Conservation (phyloP, 306 rosid species). For the Castanea crenata region DNA sequence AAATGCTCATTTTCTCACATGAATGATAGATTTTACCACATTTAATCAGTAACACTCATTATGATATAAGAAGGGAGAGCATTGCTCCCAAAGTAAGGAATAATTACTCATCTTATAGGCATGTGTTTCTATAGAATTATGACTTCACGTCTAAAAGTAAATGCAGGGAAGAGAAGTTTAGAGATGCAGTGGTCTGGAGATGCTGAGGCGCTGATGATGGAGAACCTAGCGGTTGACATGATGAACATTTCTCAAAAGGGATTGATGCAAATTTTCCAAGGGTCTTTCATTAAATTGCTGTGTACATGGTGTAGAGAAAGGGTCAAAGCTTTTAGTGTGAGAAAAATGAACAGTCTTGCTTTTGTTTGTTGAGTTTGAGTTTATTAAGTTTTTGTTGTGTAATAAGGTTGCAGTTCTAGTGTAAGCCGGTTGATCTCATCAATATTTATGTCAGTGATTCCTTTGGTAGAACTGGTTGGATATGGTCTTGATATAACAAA, state of each 20-base stretch:
- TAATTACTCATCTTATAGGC: too few relatives aligned
- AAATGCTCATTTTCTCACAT: too few relatives aligned
- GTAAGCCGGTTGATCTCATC: not conserved
- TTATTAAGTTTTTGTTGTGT: not conserved
- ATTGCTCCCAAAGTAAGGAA: too few relatives aligned
- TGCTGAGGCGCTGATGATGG: constrained; percentile 49
- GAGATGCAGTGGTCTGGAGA: constrained; percentile 30
- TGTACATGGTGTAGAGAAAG: not conserved
- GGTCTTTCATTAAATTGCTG: not conserved
- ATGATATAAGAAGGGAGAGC: too few relatives aligned
- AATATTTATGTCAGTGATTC: not conserved
- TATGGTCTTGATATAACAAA: not conserved
- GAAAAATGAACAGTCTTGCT: not conserved
- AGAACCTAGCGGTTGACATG: constrained; percentile 42
- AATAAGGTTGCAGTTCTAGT: not conserved
- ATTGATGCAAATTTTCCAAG: not conserved
- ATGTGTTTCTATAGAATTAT: too few relatives aligned
- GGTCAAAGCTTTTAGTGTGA: not conserved
- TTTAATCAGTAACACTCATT: too few relatives aligned
- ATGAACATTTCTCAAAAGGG: constrained; percentile 23
- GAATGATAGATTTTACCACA: too few relatives aligned
- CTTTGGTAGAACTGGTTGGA: not conserved
- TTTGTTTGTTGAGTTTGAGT: not conserved
- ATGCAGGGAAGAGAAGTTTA: constrained; percentile 32
- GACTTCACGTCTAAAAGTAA: not conserved